phyloP scores from a whole-genome alignment of 495 filamentous ascomycete species.

The Talaromyces adpressus region DNA sequence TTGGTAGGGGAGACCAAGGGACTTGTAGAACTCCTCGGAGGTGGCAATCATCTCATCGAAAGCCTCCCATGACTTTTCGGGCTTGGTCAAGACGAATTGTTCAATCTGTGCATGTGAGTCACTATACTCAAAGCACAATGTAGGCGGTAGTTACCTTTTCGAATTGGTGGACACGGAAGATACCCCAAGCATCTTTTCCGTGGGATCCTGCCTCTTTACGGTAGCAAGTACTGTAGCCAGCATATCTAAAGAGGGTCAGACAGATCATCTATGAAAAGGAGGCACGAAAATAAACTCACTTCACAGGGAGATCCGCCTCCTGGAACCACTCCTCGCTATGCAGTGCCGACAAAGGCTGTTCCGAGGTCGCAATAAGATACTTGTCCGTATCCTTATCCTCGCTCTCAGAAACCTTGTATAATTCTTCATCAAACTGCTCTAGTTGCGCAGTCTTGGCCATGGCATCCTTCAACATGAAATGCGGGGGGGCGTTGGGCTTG shows the following conservation, averaged over 20 bases:
- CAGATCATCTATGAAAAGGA: neutral
- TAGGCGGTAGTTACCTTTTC: conserved; percentile 60
- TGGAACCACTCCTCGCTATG: conserved; percentile 92
- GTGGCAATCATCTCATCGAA: conserved; percentile 88
- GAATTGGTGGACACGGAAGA: conserved; percentile 97
- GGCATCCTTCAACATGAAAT: conserved; percentile 90
- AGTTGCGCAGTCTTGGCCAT: conserved; percentile 99
- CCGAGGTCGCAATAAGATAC: conserved; percentile 94
- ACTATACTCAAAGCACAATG: conserved; percentile 9
- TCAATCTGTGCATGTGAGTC: conserved; percentile 50
- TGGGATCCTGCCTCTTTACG: conserved; percentile 89
- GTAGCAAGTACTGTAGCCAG: conserved; percentile 91
- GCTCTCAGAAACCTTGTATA: conserved; percentile 88
- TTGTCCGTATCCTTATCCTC: conserved; percentile 80
- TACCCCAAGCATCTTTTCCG: conserved; percentile 95
- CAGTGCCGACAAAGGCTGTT: conserved; percentile 88
- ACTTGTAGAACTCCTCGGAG: conserved; percentile 92
- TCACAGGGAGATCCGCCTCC: conserved; percentile 77
- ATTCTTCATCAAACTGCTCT: conserved; percentile 92
- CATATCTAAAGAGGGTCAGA: conserved; percentile 47
- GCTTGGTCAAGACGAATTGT: conserved; percentile 90
- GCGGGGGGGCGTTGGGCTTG: conserved; percentile 83
- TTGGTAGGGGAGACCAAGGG: conserved; percentile 79
- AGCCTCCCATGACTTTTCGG: conserved; percentile 88
- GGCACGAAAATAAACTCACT: conserved; percentile 33